A percentile compares a stretch with the other conserved stretches of the same genome.
These are phyloP conservation scores for Colletotrichum chrysophilum DNA, from an alignment of 2,329 filamentous ascomycete species.

Conservation along the genomic window DNA sequence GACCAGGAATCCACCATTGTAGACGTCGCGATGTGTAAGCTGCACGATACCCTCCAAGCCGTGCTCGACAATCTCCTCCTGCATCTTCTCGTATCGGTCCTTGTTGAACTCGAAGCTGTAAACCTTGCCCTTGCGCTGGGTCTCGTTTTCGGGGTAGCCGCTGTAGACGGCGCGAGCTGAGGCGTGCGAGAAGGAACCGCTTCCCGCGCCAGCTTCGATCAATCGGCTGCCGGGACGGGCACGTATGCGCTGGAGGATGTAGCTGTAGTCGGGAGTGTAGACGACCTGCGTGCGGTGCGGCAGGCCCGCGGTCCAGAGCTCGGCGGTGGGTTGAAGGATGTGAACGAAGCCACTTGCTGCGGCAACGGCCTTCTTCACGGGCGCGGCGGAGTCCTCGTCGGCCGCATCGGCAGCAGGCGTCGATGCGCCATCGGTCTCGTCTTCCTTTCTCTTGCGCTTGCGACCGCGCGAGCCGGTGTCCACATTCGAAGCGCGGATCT, in stretches of 20 bases:
- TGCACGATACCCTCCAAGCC: conserved; percentile 69
- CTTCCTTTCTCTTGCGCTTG: conserved; percentile 61
- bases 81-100: conserved; percentile 71
- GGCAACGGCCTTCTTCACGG: conserved; percentile 53
- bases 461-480: conserved; percentile 90
- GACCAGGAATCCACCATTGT: conserved; percentile 74
- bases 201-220: conserved; percentile 83
- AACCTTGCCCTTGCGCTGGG: conserved; percentile 66
- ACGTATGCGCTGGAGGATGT: conserved; percentile 77
- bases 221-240: conserved; percentile 74
- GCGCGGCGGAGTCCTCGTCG: conserved; percentile 33
- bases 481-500: conserved; percentile 87
- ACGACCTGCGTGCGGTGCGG: conserved; percentile 87
- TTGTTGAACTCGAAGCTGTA: conserved; percentile 86
- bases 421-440: conserved; percentile 35
- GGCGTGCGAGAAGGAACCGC: conserved; percentile 84
- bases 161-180: conserved; percentile 78
- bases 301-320: conserved; percentile 81
- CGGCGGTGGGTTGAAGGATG: conserved; percentile 78
- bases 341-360: conserved; percentile 77
- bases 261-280: conserved; percentile 87
- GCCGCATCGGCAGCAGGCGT: conserved; percentile 35
- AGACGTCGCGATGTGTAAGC: conserved; percentile 81
- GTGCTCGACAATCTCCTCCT: conserved; percentile 72
- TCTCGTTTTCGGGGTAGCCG: conserved; percentile 60